Evolutionary conservation across 75 land plant species (phyloP), one percentile per base, ranked within the genome.

Genomic region (Cunninghamia lanceolata): DNA sequence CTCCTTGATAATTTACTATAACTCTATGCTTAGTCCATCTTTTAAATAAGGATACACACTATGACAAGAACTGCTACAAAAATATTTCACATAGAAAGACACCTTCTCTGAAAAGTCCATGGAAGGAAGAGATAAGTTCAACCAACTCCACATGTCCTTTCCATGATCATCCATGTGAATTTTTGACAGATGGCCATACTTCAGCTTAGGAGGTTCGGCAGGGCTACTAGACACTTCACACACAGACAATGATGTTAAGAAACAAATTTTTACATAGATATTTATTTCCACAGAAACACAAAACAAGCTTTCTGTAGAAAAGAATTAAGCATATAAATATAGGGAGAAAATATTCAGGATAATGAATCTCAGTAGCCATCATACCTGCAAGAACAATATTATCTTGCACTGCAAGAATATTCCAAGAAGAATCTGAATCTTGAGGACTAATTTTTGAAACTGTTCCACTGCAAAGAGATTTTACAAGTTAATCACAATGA

Each of bases 301-400:
- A 45, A 45, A 80, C 46, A 80, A 45, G 52, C 15, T 80, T 80
- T 25, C 46, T 40, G 16, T 34, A 73, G 36, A 80, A 77, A 16
- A 30, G 85, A 13, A 74, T 68, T 85, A 73, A 19, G 80, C 79
- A 21, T 38, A 45, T 32, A 80, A 42, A 15, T 76, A 32, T 21
- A 17, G 68, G 6, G 36, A n/a, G 4, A 45, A 46, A 68, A 8
- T n/a, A 39, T 56, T 9, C 40, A 80, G 39, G 7, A 15, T 42
- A 73, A 13, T 76, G 5, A 39, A 63, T 30, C 81, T 39, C 46
- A 78, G 28, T 7, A 78, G 43, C 28, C 42, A 34, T 40, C 45
- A 85, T 95, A 98, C 99, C 97, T n/a, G 99, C 97, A 89, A 98
- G 84, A 40, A 95, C 86, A 86, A 91, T 86, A 85, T 94, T 90